Percentiles rank a stretch among this genome's conserved stretches.
Conservation (phyloP, 176 grass and related monocot genomes). For the Aegilops umbellulata region DNA sequence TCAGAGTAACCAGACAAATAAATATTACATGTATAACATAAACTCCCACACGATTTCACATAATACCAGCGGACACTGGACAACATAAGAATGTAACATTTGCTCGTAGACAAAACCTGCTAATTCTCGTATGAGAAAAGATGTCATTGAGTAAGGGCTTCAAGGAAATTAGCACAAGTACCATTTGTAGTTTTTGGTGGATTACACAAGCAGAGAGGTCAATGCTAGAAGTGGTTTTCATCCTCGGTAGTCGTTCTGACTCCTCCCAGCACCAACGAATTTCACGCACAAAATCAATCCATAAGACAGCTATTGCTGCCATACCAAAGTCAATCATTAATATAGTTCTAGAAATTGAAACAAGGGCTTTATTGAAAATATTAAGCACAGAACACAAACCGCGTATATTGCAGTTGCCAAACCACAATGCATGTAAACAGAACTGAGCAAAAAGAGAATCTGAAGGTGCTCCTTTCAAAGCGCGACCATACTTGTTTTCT, state of each 20-base stretch:
- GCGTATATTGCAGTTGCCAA: constrained; percentile 93
- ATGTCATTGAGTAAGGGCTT: not conserved
- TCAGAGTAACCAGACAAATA: not conserved
- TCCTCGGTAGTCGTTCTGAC: constrained; percentile 78
- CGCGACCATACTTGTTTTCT: constrained; percentile 65
- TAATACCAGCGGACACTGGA: constrained; percentile 10
- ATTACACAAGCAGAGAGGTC: constrained; percentile 88
- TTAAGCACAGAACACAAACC: constrained; percentile 43
- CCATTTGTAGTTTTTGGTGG: constrained; percentile 98
- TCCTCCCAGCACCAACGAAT: constrained; percentile 97
- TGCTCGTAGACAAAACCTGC: constrained; percentile 1
- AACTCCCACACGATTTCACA: not conserved
- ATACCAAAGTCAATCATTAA: constrained; percentile 32
- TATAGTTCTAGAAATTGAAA: constrained; percentile 13
- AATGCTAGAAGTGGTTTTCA: constrained; percentile 63
- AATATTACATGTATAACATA: not conserved
- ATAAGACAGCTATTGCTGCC: constrained; percentile 81
- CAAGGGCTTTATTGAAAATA: constrained; percentile 1
- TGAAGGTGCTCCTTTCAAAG: constrained; percentile 85
- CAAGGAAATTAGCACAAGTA: constrained; percentile 32
- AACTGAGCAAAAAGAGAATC: constrained; percentile 92
- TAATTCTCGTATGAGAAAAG: not conserved
- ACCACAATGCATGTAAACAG: constrained; percentile 93
- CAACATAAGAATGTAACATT: not conserved
- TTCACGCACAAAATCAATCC: constrained; percentile 99